These are phyloP conservation scores for Mycena kentingensis DNA, from an alignment of 768 basidiomycete species.

Conservation along the genomic window DNA sequence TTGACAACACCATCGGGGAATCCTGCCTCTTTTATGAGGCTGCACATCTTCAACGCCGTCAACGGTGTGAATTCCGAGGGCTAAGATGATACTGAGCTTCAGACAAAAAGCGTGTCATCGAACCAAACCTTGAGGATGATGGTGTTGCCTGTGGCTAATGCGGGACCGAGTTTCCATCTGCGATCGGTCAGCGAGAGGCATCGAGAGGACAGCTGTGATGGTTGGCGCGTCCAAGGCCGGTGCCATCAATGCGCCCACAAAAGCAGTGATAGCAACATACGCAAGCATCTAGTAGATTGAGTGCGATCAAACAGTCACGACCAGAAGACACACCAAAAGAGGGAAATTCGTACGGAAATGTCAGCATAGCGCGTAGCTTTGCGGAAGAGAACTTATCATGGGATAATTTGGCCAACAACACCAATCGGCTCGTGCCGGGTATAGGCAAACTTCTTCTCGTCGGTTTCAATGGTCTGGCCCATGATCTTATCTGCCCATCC, in stretches of 20 bases:
- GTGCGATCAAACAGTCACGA: no score
- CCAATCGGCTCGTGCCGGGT: slow-evolving; percentile 70
- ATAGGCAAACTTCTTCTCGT: slow-evolving; percentile 59
- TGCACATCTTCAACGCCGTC: slow-evolving; percentile 53
- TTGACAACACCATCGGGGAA: slow-evolving; percentile 79
- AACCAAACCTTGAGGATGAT: slow-evolving; percentile 59
- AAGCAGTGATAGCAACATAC: no score
- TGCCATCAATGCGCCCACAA: no score
- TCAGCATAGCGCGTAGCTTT: not conserved
- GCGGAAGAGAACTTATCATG: slow-evolving; percentile 56
- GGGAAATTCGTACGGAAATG: slow-evolving; percentile 13
- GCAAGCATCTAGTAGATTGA: no score
- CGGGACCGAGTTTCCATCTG: slow-evolving; percentile 72
- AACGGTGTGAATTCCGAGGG: slow-evolving; percentile 78
- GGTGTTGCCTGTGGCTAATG: slow-evolving; percentile 74
- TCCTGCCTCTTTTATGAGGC: slow-evolving; percentile 66
- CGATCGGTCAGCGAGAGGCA: no score
- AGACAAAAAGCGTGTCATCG: not conserved
- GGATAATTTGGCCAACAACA: slow-evolving; percentile 57
- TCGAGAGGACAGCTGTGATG: no score
- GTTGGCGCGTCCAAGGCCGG: no score
- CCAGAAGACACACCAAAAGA: slow-evolving; percentile 51
- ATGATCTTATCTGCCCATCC: slow-evolving; percentile 89
- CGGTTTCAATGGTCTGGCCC: slow-evolving; percentile 76
- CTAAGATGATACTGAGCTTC: slow-evolving; percentile 16